These are phyloP conservation scores for Lachnellula subtilissima DNA, from an alignment of 2,329 filamentous ascomycete species.

Conservation along the genomic window DNA sequence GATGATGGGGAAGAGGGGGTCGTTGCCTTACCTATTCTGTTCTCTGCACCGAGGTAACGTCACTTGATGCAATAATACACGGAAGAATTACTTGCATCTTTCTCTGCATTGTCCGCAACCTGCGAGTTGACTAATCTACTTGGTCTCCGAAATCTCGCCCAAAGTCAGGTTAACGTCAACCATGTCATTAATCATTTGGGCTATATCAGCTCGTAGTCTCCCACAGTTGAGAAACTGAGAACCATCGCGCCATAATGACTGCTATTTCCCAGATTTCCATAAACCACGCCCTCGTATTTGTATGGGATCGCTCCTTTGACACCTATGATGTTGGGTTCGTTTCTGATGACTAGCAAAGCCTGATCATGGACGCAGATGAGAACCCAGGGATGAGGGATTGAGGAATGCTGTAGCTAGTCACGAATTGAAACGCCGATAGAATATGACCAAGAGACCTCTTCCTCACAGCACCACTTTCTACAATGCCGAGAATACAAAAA, in stretches of 20 bases:
- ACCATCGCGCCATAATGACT: conserved; percentile 15
- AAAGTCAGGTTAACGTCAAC: conserved; percentile 15
- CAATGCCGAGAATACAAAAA: conserved; percentile 76
- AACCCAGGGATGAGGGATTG: conserved; percentile 19
- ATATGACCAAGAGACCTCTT: conserved; percentile 29
- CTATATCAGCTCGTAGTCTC: conserved; percentile 12
- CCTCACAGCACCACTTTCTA: conserved; percentile 37
- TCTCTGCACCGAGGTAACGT: conserved; percentile 1
- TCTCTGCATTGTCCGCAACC: conserved; percentile 28
- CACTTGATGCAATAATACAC: not conserved
- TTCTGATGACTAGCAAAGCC: conserved; percentile 23
- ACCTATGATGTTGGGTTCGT: conserved; percentile 22
- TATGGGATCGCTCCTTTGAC: conserved; percentile 20
- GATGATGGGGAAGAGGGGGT: too few relatives aligned
- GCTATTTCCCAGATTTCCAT: conserved; percentile 17
- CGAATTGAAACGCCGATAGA: conserved; percentile 30
- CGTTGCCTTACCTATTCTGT: not conserved
- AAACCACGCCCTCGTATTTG: conserved; percentile 11
- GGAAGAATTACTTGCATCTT: conserved; percentile 18
- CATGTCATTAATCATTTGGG: conserved; percentile 6
- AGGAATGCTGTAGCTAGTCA: conserved; percentile 25
- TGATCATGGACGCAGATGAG: conserved; percentile 20
- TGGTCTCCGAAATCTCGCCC: conserved; percentile 24
- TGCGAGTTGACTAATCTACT: conserved; percentile 28
- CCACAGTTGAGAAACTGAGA: conserved; percentile 16